Conservation (phyloP, 805 yeast genomes). For the Metschnikowia reukaufii region DNA sequence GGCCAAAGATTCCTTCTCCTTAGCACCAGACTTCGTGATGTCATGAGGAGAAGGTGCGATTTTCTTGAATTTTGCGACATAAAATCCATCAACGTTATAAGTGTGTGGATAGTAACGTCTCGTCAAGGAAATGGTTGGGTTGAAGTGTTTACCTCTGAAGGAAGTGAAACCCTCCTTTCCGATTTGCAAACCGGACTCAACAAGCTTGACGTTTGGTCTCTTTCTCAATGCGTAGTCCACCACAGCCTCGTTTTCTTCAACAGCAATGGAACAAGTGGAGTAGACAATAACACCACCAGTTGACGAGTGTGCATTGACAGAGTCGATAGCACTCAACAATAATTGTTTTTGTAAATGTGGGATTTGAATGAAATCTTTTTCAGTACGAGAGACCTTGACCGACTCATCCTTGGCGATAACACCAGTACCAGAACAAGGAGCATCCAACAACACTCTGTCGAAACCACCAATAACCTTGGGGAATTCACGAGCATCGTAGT, state of each 20-base stretch:
- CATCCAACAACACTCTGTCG: slow-evolving; percentile 91
- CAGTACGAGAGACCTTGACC: slow-evolving; percentile 90
- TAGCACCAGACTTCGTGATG: slow-evolving; percentile 81
- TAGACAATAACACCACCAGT: slow-evolving; percentile 94
- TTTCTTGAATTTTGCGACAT: slow-evolving; percentile 94
- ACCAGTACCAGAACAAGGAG: slow-evolving; percentile 99
- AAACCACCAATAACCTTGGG: slow-evolving; percentile 98
- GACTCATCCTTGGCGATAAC: slow-evolving; percentile 96
- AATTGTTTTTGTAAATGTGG: slow-evolving; percentile 97
- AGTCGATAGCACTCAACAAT: slow-evolving; percentile 91
- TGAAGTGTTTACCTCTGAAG: slow-evolving; percentile 89
- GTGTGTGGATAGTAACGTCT: slow-evolving; percentile 98
- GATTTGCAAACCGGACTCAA: slow-evolving; percentile 86
- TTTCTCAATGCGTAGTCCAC: slow-evolving; percentile 97
- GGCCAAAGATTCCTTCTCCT: slow-evolving; percentile 80
- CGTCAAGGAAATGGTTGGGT: slow-evolving; percentile 72
- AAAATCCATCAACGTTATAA: slow-evolving; percentile 97
- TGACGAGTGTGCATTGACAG: slow-evolving; percentile 88
- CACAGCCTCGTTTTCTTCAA: slow-evolving; percentile 97
- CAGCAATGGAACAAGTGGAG: slow-evolving; percentile 97
- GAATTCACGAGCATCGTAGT: slow-evolving; percentile 97
- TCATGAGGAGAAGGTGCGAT: slow-evolving; percentile 84
- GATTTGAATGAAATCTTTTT: slow-evolving; percentile 92
- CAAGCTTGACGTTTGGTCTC: slow-evolving; percentile 93
- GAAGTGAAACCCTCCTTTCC: slow-evolving; percentile 96